Evolutionary conservation across 345 rosid genomes (phyloP), one percentile per base, ranked within the genome.

Genomic region (rapeseed (Brassica napus)): DNA sequence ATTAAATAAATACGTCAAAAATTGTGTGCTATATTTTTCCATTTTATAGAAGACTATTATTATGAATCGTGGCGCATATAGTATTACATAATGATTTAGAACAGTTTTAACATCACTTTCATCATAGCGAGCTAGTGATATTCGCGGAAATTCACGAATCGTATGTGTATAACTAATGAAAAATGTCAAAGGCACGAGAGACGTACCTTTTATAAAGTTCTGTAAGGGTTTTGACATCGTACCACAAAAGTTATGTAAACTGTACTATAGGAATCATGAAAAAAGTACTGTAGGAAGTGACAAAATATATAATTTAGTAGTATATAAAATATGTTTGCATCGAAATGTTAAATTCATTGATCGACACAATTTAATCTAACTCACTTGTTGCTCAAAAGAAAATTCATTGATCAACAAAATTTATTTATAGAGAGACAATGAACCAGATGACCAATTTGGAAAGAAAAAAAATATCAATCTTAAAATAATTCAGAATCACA

Each of bases 41-140:
- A 26, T 77, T 69, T 11, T 26, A 34, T 11, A 37, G 11, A 63
- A 52, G 69, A 69, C 39, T 23, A 69, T n/a, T 66, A 49, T 23
- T 32, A 61, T 32, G 69, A 32, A 61, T 69, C 16, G 15, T 8
- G 52, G 62, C 34, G 42, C 30, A 62, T 71, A 52, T 18, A 26
- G 12, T 34, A 39, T 52, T 54, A 54, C 59, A 54, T 54, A 47
- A 47, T 47, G 15, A 54, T 54, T 24, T 9, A 15, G 42, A 54
- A 30, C 60, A 57, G 82, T 32, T 79, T 23, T 23, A 54, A 80
- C 79, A 74, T 74, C 75, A 47, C 71, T 59, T 34, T 80, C 79
- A 69, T 8, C 71, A 80, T 69, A 49, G 54, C 16, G 16, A 47
- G 49, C 14, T 11, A 24, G 47, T 62, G 59, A 79, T 62, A 74